Conservation (phyloP, 2,329 filamentous ascomycete species). For the Tympanopsis confertula region DNA sequence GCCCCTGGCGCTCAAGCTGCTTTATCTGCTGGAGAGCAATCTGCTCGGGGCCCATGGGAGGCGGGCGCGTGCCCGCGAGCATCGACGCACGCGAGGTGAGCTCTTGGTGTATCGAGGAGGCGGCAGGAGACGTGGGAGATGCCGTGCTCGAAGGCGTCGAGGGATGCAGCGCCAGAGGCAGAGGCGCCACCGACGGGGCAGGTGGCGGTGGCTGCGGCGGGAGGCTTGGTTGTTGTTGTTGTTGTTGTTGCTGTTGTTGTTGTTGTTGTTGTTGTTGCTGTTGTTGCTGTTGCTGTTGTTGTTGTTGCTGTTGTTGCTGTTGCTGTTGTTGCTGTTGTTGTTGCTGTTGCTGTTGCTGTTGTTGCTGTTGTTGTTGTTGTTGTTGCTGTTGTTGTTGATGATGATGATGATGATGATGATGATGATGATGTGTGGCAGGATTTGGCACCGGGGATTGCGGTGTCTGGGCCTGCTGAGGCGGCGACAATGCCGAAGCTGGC, state of each 20-base stretch:
- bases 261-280: no score
- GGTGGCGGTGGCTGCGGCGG: conserved; percentile 9
- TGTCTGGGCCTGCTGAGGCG: no score
- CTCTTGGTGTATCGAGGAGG: conserved; percentile 14
- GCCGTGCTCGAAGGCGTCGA: conserved; percentile 25
- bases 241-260: no score
- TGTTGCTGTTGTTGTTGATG: no score
- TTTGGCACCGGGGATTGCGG: no score
- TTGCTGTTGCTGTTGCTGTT: conserved; percentile 9
- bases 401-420: no score
- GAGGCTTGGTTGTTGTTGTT: conserved; percentile 3
- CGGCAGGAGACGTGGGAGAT: conserved; percentile 20
- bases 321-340: conserved; percentile 18
- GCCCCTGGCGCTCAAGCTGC: conserved; percentile 31
- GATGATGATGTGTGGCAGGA: no score
- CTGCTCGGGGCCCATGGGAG: conserved; percentile 8
- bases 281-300: no score
- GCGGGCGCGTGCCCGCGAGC: conserved; percentile 11
- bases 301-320: conserved; percentile 15
- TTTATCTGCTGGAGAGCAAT: conserved; percentile 15
- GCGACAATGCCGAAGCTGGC: no score
- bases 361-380: no score
- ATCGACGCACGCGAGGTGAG: conserved; percentile 5
- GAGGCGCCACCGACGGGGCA: conserved; percentile 12
- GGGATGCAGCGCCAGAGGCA: conserved; percentile 17